Conservation (phyloP, 2,329 filamentous ascomycete genomes). For the Colletotrichum incanum region DNA sequence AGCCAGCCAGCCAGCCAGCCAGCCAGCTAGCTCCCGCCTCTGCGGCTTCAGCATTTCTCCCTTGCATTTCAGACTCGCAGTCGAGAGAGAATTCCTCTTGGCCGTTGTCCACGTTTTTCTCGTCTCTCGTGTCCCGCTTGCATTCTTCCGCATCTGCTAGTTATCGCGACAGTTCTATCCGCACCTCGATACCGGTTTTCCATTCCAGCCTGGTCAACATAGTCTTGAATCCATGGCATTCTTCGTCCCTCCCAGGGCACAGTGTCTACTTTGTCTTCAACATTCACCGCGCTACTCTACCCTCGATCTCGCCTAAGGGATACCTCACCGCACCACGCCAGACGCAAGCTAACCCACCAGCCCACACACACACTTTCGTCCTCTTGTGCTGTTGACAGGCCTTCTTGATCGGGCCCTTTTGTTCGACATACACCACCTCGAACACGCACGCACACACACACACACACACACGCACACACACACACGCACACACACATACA, state of each 20-base stretch:
- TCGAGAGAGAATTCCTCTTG: conserved; percentile 15
- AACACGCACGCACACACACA: background rate
- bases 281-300: background rate
- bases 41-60: background rate
- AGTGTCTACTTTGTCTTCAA: background rate
- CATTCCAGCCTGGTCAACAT: conserved; percentile 8
- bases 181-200: conserved; percentile 9
- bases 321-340: conserved; percentile 13
- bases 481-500: background rate
- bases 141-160: background rate
- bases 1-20: background rate
- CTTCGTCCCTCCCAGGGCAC: background rate
- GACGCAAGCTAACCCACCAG: conserved; percentile 21
- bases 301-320: background rate
- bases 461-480: background rate
- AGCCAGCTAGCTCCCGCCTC: background rate
- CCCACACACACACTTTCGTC: background rate
- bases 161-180: background rate
- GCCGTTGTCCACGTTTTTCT: conserved; percentile 32
- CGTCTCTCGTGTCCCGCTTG: background rate
- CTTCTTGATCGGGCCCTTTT: background rate
- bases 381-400: conserved; percentile 2
- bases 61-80: conserved; percentile 21
- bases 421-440: background rate
- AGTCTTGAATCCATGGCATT: conserved; percentile 7